Percentiles rank a stretch among this genome's conserved stretches.
phyloP scores from a whole-genome alignment of 805 yeast genomes.

The Ogataea siamensis region DNA sequence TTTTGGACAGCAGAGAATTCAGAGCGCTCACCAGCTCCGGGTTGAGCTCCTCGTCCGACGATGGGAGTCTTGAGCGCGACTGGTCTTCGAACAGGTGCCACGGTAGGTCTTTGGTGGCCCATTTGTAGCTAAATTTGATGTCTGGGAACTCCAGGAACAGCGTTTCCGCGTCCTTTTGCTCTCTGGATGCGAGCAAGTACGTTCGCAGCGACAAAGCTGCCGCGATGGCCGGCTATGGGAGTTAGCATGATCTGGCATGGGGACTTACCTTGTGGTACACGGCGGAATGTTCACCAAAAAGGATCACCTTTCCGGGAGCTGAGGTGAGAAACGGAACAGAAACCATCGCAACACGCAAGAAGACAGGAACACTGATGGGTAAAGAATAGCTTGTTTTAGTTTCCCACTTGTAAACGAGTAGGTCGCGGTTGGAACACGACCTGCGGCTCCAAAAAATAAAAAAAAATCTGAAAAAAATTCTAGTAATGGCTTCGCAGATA shows the following conservation, averaged over 20 bases:
- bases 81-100: slow-evolving; percentile 42
- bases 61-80: slow-evolving; percentile 26
- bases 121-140: slow-evolving; percentile 59
- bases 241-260: slow-evolving; percentile 3
- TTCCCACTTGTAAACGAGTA: slow-evolving; percentile 7
- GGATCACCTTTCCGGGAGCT: slow-evolving; percentile 95
- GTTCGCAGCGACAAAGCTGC: slow-evolving; percentile 89
- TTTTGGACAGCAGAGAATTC: slow-evolving; percentile 41
- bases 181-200: slow-evolving; percentile 62
- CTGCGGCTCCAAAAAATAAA: slow-evolving; percentile 17
- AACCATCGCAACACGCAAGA: slow-evolving; percentile 4
- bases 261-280: slow-evolving; percentile 67
- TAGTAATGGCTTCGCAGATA: slow-evolving; percentile 43
- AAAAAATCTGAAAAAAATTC: slow-evolving; percentile 14
- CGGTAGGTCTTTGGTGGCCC: slow-evolving; percentile 64
- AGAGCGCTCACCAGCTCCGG: slow-evolving; percentile 56
- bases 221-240: slow-evolving; percentile 84
- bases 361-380: neutral
- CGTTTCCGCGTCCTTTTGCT: slow-evolving; percentile 36
- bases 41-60: slow-evolving; percentile 52
- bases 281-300: slow-evolving; percentile 96
- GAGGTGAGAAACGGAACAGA: slow-evolving; percentile 67
- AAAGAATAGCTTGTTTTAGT: neutral
- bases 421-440: slow-evolving; percentile 7
- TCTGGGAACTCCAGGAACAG: slow-evolving; percentile 81